Evolutionary conservation across 2,329 filamentous ascomycete species (phyloP).

Genomic region (Capronia epimyces): DNA sequence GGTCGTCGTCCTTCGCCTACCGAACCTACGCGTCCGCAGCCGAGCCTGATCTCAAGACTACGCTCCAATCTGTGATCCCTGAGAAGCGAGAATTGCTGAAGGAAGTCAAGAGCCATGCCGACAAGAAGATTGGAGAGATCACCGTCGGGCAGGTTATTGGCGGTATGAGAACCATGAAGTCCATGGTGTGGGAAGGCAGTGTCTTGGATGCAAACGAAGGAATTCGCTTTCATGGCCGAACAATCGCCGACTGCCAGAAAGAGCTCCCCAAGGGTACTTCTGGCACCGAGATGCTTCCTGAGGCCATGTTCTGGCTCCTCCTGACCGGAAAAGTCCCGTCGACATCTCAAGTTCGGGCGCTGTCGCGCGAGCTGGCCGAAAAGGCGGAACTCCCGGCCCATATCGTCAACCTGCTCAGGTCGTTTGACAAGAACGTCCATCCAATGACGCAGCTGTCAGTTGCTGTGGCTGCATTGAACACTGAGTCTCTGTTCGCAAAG

Average conservation of each 20-base stretch:
- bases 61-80: conserved; percentile 76
- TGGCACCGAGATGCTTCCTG: conserved; percentile 94
- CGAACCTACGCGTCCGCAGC: conserved; percentile 66
- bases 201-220: conserved; percentile 95
- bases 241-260: conserved; percentile 95
- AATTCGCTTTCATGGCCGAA: conserved; percentile 95
- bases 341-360: conserved; percentile 68
- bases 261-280: conserved; percentile 87
- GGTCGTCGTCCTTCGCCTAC: conserved; percentile 16
- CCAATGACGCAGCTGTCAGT: conserved; percentile 98
- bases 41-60: conserved; percentile 84
- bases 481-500: conserved; percentile 88
- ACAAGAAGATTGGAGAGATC: conserved; percentile 82
- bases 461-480: conserved; percentile 90
- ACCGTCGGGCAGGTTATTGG: conserved; percentile 92
- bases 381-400: conserved; percentile 77
- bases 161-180: conserved; percentile 95
- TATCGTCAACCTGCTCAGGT: conserved; percentile 79
- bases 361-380: conserved; percentile 82
- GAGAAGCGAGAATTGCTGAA: conserved; percentile 90
- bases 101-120: conserved; percentile 79
- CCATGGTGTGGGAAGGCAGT: conserved; percentile 98
- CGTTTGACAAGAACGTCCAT: conserved; percentile 83
- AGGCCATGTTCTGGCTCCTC: conserved; percentile 99
- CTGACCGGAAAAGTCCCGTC: conserved; percentile 89